A percentile compares a stretch with the other conserved stretches of the same genome.
Conservation (phyloP, 345 rosid species). For the Salix dunnii region DNA sequence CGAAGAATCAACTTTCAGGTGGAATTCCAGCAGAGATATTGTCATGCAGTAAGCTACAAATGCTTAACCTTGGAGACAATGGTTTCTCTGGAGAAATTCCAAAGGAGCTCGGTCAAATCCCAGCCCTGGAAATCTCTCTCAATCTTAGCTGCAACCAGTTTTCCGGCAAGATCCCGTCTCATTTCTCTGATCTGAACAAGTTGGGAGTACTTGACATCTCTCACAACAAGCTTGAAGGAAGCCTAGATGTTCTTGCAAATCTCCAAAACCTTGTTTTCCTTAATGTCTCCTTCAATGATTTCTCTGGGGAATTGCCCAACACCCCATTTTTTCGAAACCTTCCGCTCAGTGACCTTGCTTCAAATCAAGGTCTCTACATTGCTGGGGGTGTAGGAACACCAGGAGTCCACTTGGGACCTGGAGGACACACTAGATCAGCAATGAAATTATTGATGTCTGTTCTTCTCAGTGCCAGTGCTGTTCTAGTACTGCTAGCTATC, state of each 20-base stretch:
- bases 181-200: slow-evolving; percentile 66
- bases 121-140: slow-evolving; percentile 76
- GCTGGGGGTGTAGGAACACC: slow-evolving; percentile 40
- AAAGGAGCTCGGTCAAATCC: slow-evolving; percentile 61
- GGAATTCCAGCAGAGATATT: slow-evolving; percentile 63
- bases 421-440: slow-evolving; percentile 42
- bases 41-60: slow-evolving; percentile 66
- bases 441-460: slow-evolving; percentile 55
- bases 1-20: slow-evolving; percentile 64
- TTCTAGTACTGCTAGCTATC: slow-evolving; percentile 53
- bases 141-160: slow-evolving; percentile 80
- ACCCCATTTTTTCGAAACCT: slow-evolving; percentile 73
- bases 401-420: slow-evolving; percentile 30
- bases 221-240: slow-evolving; percentile 67
- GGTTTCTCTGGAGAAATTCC: slow-evolving; percentile 76
- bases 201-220: slow-evolving; percentile 78
- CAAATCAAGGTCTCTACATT: slow-evolving; percentile 64
- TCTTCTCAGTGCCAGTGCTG: slow-evolving; percentile 60
- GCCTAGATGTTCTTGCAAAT: slow-evolving; percentile 52
- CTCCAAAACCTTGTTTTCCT: slow-evolving; percentile 86
- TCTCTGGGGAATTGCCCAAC: slow-evolving; percentile 81
- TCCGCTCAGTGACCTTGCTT: slow-evolving; percentile 67
- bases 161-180: slow-evolving; percentile 63
- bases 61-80: slow-evolving; percentile 71
- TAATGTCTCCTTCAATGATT: slow-evolving; percentile 84